Base-by-base conservation (phyloP, 371 early-diverging fungal genomes). In the Lichtheimia ornata region DNA sequence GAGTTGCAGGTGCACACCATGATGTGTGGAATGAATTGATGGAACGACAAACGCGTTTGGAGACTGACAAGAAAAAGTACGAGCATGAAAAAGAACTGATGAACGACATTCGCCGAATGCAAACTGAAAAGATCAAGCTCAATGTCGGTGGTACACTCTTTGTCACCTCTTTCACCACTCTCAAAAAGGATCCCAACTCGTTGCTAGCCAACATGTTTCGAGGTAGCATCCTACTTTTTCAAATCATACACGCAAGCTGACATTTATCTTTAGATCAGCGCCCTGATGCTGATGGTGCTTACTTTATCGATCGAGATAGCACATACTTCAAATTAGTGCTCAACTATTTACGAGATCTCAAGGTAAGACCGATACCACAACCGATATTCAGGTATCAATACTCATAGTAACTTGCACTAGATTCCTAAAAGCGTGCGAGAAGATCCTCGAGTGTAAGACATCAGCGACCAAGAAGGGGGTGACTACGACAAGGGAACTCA, bases 221-320 rank as follows among this genome's bases (percentile, higher is more conserved):
- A 47, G 69, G 73, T 66, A 70, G 50, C 15, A 44, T 40, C 28
- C 44, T 25, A 45, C 25, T 13, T n/a, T 2, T 6, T 24, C 24
- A 13, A 41, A 17, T n/a, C 27, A 13, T 7, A 28, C 15, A 50
- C 14, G 25, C n/a, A 61, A 50, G 2, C 22, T 3, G 35, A 30
- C 42, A 15, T 15, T 53, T 40, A 22, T 51, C 51, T 30, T 43
- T 56, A 56, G 57, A 35, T 17, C 44, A 71, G 57, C 60, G 17
- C 5, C 67, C 70, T 11, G 77, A 77, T 56, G 68, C 69, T 2
- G 74, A 77, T 42, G 70, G 76, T 28, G 73, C 79, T 5, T 79
- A 72, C 30, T 79, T 79, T 51, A 72, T 79, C 44, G 79, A 79
- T 59, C 67, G 79, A 27, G 79, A 79, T 57, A 57, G 69, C n/a